A percentile compares a stretch with the other conserved stretches of the same genome.
Conservation (phyloP, 257 asterid genomes). For the Dorcoceras hygrometricum region DNA sequence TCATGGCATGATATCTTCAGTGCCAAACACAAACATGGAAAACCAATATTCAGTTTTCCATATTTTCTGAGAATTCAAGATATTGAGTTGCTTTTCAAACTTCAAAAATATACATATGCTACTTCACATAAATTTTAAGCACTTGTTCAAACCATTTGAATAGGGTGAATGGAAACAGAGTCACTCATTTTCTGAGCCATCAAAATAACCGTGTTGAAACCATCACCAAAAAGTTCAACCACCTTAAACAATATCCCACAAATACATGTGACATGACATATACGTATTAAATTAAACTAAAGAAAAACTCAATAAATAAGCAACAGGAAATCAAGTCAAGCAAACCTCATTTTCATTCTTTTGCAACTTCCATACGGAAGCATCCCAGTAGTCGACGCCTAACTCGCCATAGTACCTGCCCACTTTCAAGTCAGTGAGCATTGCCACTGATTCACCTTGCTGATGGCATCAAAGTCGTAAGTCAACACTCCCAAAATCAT, state of each 20-base stretch:
- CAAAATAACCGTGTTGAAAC: background rate
- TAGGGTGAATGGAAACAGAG: background rate
- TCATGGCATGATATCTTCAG: constrained; percentile 5
- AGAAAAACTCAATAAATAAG: constrained; percentile 1
- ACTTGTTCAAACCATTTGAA: too few relatives aligned
- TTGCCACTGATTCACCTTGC: constrained; percentile 59
- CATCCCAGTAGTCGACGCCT: constrained; percentile 82
- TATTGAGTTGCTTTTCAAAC: constrained; percentile 3
- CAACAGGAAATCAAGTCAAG: constrained; percentile 7
- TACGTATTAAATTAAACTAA: background rate
- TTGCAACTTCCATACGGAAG: constrained; percentile 49
- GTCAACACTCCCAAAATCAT: background rate
- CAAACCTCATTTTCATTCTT: constrained; percentile 50
- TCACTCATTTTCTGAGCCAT: background rate
- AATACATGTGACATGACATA: background rate
- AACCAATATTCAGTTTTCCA: background rate
- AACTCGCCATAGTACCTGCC: constrained; percentile 71
- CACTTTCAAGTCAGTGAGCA: constrained; percentile 67
- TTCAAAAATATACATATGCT: background rate
- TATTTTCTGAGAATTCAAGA: background rate
- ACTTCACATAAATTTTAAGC: background rate
- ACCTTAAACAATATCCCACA: background rate
- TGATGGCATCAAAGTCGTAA: constrained; percentile 25
- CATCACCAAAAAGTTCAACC: constrained; percentile 18
- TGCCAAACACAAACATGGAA: background rate